Conservation (phyloP, 2,329 filamentous ascomycete genomes). For the Simplicillium sp. region DNA sequence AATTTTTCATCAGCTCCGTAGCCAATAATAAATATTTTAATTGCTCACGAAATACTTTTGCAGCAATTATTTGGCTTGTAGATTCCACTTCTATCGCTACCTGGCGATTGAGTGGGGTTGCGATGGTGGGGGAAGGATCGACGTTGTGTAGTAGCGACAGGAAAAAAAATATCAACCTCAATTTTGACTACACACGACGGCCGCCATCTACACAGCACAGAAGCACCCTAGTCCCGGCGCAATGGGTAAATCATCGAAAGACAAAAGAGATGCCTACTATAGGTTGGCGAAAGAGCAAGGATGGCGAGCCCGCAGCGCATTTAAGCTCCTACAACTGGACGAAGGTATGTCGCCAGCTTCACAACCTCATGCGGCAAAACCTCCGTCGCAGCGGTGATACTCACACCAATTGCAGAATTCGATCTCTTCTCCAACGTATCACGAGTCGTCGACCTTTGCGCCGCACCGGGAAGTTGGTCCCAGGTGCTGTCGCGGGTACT, state of each 20-base stretch:
- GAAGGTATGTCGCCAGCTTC: constrained; percentile 39
- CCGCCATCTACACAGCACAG: no score
- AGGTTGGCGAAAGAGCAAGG: constrained; percentile 97
- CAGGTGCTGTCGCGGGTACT: constrained; percentile 90
- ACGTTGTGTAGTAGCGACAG: no score
- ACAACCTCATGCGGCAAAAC: background rate
- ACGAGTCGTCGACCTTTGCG: constrained; percentile 90
- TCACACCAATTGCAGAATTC: constrained; percentile 54
- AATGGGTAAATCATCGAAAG: constrained; percentile 97
- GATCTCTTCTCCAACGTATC: constrained; percentile 86
- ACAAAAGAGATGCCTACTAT: constrained; percentile 97
- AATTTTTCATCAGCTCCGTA: no score
- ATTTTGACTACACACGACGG: no score
- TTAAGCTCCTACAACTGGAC: constrained; percentile 93
- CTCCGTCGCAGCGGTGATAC: background rate
- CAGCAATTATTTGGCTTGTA: no score
- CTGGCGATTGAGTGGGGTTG: no score
- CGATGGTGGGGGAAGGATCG: no score
- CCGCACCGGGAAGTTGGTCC: constrained; percentile 93
- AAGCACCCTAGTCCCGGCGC: no score
- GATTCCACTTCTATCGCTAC: no score
- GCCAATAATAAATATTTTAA: no score
- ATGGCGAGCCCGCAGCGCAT: constrained; percentile 91
- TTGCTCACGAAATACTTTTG: no score
- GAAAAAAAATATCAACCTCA: no score